Evolutionary conservation across 192 early-diverging fungal genomes (phyloP).

Genomic region (Allomyces arbusculus): DNA sequence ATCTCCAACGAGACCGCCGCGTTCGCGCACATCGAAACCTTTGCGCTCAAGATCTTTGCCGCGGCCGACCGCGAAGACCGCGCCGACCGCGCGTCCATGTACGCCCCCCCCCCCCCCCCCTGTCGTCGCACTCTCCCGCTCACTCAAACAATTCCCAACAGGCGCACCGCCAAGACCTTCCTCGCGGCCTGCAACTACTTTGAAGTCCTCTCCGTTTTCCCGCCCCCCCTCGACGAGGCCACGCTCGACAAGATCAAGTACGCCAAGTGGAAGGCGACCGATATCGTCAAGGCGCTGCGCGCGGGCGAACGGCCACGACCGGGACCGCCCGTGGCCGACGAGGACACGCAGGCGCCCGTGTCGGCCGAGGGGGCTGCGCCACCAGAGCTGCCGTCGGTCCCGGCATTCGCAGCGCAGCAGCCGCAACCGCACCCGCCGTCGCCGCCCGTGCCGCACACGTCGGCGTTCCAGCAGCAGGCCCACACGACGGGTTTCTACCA

Average conservation of each 20-base stretch:
- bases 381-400: background rate
- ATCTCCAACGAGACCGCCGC: constrained; percentile 58
- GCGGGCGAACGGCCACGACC: constrained; percentile 55
- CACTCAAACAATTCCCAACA: too few relatives aligned
- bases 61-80: constrained; percentile 87
- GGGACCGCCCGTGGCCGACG: background rate
- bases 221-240: background rate
- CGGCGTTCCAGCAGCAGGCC: background rate
- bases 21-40: constrained; percentile 63
- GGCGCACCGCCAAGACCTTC: constrained; percentile 74
- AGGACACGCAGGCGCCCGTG: background rate
- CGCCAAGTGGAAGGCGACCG: constrained; percentile 84
- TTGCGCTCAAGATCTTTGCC: constrained; percentile 72
- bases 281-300: constrained; percentile 75
- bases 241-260: constrained; percentile 69
- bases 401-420: background rate
- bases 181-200: constrained; percentile 75
- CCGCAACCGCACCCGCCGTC: background rate
- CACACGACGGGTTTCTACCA: background rate
- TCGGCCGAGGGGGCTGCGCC: background rate
- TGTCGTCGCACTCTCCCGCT: too few relatives aligned
- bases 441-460: too few relatives aligned
- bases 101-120: constrained; percentile 5
- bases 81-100: constrained; percentile 56
- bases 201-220: constrained; percentile 60